A percentile compares a stretch with the other conserved stretches of the same genome.
phyloP scores from a whole-genome alignment of 2,329 filamentous ascomycete species.

The Sclerotinia borealis region DNA sequence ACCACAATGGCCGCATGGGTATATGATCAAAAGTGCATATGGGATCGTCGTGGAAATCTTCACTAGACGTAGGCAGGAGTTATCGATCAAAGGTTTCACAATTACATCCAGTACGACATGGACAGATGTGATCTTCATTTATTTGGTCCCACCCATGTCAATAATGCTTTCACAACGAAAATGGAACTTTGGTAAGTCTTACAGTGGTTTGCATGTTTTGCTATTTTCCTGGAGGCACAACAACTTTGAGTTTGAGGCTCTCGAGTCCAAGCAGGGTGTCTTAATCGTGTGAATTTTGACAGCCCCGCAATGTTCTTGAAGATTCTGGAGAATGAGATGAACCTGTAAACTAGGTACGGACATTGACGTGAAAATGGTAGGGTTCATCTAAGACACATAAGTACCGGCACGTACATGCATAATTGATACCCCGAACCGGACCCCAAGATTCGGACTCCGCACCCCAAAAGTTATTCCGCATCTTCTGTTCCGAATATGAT shows the following conservation, averaged over 20 bases:
- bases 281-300: conserved; percentile 1
- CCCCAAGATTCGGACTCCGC: not conserved
- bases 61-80: conserved; percentile 8
- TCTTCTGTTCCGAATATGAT: no score
- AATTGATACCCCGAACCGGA: not conserved
- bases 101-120: not conserved
- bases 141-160: not conserved
- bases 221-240: not conserved
- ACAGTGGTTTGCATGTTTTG: not conserved
- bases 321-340: not conserved
- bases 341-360: not conserved
- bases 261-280: not conserved
- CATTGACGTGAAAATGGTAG: not conserved
- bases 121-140: not conserved
- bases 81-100: conserved; percentile 10
- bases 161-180: conserved; percentile 5
- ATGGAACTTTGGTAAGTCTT: not conserved
- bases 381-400: no score
- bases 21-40: conserved; percentile 12
- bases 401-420: not conserved
- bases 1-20: conserved; percentile 19
- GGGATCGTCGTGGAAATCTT: conserved; percentile 16
- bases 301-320: not conserved
- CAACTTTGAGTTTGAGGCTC: not conserved
- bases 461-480: not conserved